These are phyloP conservation scores for Crithidia brevicula DNA, from an alignment of 208 protist genomes.

Conservation along the genomic window DNA sequence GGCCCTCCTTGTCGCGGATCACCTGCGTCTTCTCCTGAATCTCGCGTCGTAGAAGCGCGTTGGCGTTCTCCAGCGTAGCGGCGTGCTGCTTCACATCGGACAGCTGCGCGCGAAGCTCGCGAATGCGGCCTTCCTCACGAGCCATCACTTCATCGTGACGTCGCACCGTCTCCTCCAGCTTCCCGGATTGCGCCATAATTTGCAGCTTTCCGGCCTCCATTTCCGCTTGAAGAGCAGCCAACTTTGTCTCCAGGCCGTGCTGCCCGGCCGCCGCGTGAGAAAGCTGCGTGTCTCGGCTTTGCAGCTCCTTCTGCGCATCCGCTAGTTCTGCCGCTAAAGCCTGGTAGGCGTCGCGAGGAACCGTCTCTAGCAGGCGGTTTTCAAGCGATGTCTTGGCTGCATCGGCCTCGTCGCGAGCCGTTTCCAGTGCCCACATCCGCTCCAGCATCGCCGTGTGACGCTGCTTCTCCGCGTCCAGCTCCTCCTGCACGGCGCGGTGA, in stretches of 20 bases:
- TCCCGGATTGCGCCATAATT: not conserved
- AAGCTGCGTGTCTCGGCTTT: slow-evolving; percentile 41
- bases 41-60: slow-evolving; percentile 19
- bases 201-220: slow-evolving; percentile 23
- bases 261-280: slow-evolving; percentile 22
- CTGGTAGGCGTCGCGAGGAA: slow-evolving; percentile 54
- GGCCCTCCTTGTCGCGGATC: not conserved
- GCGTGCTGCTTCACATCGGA: slow-evolving; percentile 21
- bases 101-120: slow-evolving; percentile 21
- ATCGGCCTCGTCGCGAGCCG: slow-evolving; percentile 46
- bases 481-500: slow-evolving; percentile 39
- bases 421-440: slow-evolving; percentile 75
- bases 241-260: slow-evolving; percentile 13
- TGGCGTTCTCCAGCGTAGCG: slow-evolving; percentile 17
- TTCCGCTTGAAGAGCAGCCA: slow-evolving; percentile 28
- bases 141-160: slow-evolving; percentile 21
- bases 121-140: slow-evolving; percentile 12
- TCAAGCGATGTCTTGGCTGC: slow-evolving; percentile 22
- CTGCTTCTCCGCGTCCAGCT: slow-evolving; percentile 61
- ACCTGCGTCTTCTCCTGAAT: slow-evolving; percentile 13
- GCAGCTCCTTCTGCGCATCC: slow-evolving; percentile 21
- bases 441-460: slow-evolving; percentile 64
- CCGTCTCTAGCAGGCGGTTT: slow-evolving; percentile 43
- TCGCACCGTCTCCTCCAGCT: slow-evolving; percentile 16
- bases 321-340: slow-evolving; percentile 41